A percentile compares a stretch with the other conserved stretches of the same genome.
phyloP scores from a whole-genome alignment of 179 eudicot genomes.

The Silene vulgaris region DNA sequence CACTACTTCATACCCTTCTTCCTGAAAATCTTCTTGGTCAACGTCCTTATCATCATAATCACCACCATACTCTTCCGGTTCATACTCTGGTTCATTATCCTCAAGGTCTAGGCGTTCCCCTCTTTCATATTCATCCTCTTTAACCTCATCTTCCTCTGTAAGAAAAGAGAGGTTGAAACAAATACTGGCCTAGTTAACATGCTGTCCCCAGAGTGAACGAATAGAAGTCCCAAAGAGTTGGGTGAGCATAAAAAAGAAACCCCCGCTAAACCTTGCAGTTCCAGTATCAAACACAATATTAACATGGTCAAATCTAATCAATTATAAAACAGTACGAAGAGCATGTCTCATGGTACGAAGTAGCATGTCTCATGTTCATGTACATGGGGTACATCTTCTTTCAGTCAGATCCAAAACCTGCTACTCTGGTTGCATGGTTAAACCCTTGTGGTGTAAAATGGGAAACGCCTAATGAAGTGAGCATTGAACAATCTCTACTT shows the following conservation, averaged over 20 bases:
- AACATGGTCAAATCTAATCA: constrained; percentile 14
- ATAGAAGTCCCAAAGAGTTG: constrained; percentile 23
- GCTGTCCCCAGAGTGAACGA: constrained; percentile 30
- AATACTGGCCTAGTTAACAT: constrained; percentile 39
- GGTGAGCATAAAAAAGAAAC: constrained; percentile 13
- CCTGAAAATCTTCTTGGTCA: constrained; percentile 57
- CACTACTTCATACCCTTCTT: constrained; percentile 59
- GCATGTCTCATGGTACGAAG: not conserved
- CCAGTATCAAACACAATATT: constrained; percentile 22
- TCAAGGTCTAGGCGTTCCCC: constrained; percentile 87
- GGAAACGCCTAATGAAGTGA: constrained; percentile 15
- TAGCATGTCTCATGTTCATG: constrained; percentile 22
- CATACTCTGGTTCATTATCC: constrained; percentile 92
- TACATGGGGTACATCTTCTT: constrained; percentile 7
- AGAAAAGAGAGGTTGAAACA: constrained; percentile 44
- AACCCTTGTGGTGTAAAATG: constrained; percentile 17
- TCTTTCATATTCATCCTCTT: constrained; percentile 83
- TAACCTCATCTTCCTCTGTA: constrained; percentile 77
- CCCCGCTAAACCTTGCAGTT: constrained; percentile 23
- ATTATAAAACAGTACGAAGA: not conserved
- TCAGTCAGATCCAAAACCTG: constrained; percentile 22
- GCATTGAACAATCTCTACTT: constrained; percentile 12
- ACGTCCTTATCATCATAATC: constrained; percentile 87
- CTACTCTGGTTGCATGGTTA: constrained; percentile 18
- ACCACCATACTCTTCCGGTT: constrained; percentile 77